Percentiles rank a stretch among this genome's conserved stretches.
These are phyloP conservation scores for Monotropa hypopitys DNA, from an alignment of 179 eudicot species.

Conservation along the genomic window DNA sequence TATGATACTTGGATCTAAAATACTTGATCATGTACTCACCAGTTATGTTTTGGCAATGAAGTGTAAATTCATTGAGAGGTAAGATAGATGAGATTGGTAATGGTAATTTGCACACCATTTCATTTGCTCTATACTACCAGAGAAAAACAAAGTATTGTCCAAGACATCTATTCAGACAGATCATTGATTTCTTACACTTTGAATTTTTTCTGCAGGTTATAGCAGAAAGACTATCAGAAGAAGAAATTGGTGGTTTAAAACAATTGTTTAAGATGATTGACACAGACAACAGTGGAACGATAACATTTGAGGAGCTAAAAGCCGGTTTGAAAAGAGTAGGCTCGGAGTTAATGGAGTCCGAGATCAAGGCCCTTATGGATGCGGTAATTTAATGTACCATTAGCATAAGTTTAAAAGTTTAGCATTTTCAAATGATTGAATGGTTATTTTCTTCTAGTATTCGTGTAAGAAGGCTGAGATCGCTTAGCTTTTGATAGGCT, in stretches of 20 bases:
- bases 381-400: conserved; percentile 38
- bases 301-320: conserved; percentile 82
- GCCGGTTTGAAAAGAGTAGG: conserved; percentile 70
- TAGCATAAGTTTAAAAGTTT: background rate
- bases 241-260: conserved; percentile 86
- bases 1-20: background rate
- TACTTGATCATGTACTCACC: background rate
- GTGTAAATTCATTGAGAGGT: background rate
- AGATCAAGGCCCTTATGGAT: conserved; percentile 71
- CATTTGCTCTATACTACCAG: background rate
- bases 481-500: conserved; percentile 38
- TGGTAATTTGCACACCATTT: background rate
- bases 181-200: background rate
- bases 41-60: background rate
- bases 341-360: conserved; percentile 69
- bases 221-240: conserved; percentile 93
- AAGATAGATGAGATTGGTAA: background rate
- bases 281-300: conserved; percentile 81
- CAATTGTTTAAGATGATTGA: conserved; percentile 88
- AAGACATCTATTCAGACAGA: background rate
- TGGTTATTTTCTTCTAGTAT: background rate
- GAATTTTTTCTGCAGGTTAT: conserved; percentile 45
- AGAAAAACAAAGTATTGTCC: background rate
- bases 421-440: background rate
- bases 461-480: background rate